These are phyloP conservation scores for Phytophthora sp. DNA, from an alignment of 352 stramenopile genomes.

Conservation along the genomic window DNA sequence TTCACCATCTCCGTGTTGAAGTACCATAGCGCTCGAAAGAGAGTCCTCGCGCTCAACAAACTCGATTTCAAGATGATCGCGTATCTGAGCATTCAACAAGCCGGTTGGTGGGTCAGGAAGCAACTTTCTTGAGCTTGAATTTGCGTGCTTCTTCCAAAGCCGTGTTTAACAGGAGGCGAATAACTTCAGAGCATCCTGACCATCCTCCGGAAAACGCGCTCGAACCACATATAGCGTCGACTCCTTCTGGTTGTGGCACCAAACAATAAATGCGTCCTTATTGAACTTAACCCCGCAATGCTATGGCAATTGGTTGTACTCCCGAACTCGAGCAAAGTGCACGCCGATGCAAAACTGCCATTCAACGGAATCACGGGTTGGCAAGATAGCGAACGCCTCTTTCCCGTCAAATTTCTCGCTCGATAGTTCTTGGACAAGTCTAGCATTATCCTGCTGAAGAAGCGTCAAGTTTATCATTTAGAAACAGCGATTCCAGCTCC, in stretches of 20 bases:
- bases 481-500: constrained; percentile 22
- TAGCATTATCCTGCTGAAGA: constrained; percentile 47
- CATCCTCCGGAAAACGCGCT: constrained; percentile 36
- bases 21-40: constrained; percentile 64
- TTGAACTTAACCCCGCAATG: constrained; percentile 46
- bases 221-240: constrained; percentile 60
- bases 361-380: constrained; percentile 63
- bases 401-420: constrained; percentile 25
- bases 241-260: constrained; percentile 72
- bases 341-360: constrained; percentile 72
- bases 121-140: constrained; percentile 47
- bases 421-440: constrained; percentile 37
- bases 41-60: constrained; percentile 52
- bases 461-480: constrained; percentile 45
- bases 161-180: constrained; percentile 31
- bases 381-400: constrained; percentile 51
- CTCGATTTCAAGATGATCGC: constrained; percentile 34
- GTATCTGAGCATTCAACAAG: constrained; percentile 30
- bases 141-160: constrained; percentile 47
- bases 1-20: constrained; percentile 14
- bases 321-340: constrained; percentile 47
- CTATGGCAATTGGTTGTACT: constrained; percentile 39
- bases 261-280: constrained; percentile 59
- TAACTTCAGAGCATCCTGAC: constrained; percentile 12
- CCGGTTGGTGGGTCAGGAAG: constrained; percentile 43